Evolutionary conservation across 2,329 filamentous ascomycete genomes (phyloP).

Genomic region (Sclerotinia spermophila): DNA sequence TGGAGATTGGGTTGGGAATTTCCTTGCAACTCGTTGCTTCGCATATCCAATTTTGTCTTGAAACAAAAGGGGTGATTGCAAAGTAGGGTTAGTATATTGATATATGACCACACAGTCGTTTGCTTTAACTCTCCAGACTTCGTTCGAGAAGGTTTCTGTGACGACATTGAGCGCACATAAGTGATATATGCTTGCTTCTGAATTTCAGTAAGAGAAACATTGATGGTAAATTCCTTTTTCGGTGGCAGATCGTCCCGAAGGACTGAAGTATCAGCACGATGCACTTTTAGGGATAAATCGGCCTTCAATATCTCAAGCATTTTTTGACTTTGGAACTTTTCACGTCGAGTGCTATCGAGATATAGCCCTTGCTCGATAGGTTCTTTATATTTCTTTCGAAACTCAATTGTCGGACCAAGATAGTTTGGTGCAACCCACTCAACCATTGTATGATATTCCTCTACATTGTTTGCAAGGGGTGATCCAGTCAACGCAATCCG

Average conservation of each 20-base stretch:
- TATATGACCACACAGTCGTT: conserved; percentile 50
- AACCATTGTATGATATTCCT: conserved; percentile 83
- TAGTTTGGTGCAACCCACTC: conserved; percentile 81
- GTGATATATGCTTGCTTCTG: conserved; percentile 61
- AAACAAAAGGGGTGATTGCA: conserved; percentile 53
- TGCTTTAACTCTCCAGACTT: conserved; percentile 39
- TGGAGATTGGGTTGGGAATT: conserved; percentile 8
- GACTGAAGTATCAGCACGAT: conserved; percentile 67
- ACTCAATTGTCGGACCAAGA: conserved; percentile 65
- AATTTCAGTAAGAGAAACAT: conserved; percentile 61
- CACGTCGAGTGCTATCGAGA: conserved; percentile 52
- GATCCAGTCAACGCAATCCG: conserved; percentile 85
- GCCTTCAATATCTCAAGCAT: conserved; percentile 67
- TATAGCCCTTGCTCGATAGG: conserved; percentile 73
- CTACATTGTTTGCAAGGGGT: conserved; percentile 77
- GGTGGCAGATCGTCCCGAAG: conserved; percentile 64
- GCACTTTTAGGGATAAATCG: conserved; percentile 72
- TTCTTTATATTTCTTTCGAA: conserved; percentile 63
- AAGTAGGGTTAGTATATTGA: conserved; percentile 50
- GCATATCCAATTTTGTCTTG: conserved; percentile 45
- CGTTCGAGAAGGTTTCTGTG: conserved; percentile 25
- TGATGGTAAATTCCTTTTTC: conserved; percentile 81
- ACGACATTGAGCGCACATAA: conserved; percentile 44
- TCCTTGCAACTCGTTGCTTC: conserved; percentile 33
- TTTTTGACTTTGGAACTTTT: conserved; percentile 60